A percentile compares a stretch with the other conserved stretches of the same genome.
These are phyloP conservation scores for Chlorencoelia australis DNA, from an alignment of 2,329 filamentous ascomycete genomes.

Conservation along the genomic window DNA sequence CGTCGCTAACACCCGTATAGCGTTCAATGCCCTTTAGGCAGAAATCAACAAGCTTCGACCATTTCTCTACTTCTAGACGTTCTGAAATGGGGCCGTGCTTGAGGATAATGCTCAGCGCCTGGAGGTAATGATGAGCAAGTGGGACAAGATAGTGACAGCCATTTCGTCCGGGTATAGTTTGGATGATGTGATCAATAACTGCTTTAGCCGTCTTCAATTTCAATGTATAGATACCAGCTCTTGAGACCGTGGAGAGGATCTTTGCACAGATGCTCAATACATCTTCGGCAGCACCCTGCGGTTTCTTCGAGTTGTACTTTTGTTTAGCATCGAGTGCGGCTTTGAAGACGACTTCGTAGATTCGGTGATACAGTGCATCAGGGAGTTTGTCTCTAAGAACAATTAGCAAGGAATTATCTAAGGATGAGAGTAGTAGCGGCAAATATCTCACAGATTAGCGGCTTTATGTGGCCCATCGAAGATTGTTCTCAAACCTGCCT, in stretches of 20 bases:
- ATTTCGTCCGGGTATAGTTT: constrained; percentile 55
- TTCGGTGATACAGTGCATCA: constrained; percentile 70
- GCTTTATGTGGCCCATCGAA: constrained; percentile 21
- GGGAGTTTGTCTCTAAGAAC: constrained; percentile 37
- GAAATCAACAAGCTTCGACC: constrained; percentile 34
- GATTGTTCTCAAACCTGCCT: constrained; percentile 23
- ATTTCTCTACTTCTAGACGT: constrained; percentile 51
- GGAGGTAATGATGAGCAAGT: constrained; percentile 68
- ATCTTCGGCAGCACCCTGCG: constrained; percentile 38
- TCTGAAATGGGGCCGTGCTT: constrained; percentile 70
- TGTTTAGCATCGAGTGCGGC: constrained; percentile 59
- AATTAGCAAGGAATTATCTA: constrained; percentile 10
- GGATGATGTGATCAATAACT: constrained; percentile 71
- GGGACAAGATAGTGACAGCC: constrained; percentile 58
- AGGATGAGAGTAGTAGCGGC: no score
- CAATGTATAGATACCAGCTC: constrained; percentile 57
- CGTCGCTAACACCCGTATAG: constrained; percentile 29
- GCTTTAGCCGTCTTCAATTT: constrained; percentile 69
- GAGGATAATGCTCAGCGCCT: constrained; percentile 60
- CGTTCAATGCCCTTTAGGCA: constrained; percentile 52
- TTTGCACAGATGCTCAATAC: constrained; percentile 61
- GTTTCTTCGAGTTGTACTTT: constrained; percentile 42
- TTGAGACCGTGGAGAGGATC: constrained; percentile 61
- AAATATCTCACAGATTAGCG: constrained; percentile 22
- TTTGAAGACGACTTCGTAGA: constrained; percentile 73